Base-by-base conservation (phyloP, 176 grass and related monocot species). In the Poa pratensis region DNA sequence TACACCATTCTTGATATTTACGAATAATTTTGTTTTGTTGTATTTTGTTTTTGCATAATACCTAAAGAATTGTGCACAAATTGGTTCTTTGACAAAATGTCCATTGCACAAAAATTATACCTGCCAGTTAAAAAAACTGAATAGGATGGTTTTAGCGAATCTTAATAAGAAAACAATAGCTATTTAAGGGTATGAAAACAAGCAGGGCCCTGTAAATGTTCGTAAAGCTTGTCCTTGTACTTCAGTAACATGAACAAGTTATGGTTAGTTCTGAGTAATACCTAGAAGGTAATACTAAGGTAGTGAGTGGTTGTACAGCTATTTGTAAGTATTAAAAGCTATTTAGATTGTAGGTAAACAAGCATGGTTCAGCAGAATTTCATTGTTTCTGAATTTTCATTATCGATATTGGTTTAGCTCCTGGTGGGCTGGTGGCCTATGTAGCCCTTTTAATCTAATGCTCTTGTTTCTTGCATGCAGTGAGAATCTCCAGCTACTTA, bases 401-500 rank as follows among this genome's bases (percentile, higher is more conserved):
- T 75, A 75, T 73, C 8, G 1, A 51, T 75, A 30, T 75, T 51
- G 45, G 71, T 75, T 72, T 72, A 48, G 42, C 69, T 75, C 57
- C 14, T 62, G n/a, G 26, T 76, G 19, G 8, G 43, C 14, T 62
- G n/a, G 26, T 76, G 19, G 8, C 45, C 9, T 24, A 52, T 45
- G 27, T 58, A 53, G 59, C 39, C 20, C 50, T 83, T 78, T 77
- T 72, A 53, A 23, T 75, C 28, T 81, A 75, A 69, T 75, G 43
- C 49, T 68, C 72, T 12, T 23, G 34, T 87, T 73, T 84, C 2
- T 43, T 76, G 45, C 80, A n/a, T 88, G 65, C 86, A 99, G 97
- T 26, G 94, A 99, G 4, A 99, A 99, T 86, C 80, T 99, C 34
- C 97, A 99, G 82, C 84, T 99, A 55, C 83, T 99, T 85, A 99